Conservation (phyloP, 2,329 filamentous ascomycete species). For the Penicillium crustosum region DNA sequence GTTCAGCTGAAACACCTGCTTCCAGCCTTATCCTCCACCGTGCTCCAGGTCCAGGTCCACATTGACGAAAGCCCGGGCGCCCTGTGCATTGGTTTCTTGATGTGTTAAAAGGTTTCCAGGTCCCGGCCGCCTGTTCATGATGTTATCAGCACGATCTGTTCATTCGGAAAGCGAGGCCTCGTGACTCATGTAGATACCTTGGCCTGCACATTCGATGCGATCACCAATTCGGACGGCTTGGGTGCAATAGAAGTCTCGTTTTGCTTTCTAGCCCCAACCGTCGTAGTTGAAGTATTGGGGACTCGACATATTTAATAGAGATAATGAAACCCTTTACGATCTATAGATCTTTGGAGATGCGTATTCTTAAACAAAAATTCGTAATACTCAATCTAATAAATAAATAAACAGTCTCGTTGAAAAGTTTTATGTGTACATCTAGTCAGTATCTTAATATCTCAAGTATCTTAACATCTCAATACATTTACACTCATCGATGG, state of each 20-base stretch:
- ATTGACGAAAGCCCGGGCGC: constrained; percentile 58
- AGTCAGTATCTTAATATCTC: not conserved
- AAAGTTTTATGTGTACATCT: not conserved
- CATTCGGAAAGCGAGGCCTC: not conserved
- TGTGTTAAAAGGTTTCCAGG: constrained; percentile 24
- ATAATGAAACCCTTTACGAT: not conserved
- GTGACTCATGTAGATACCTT: constrained; percentile 17
- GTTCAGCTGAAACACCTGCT: constrained; percentile 53
- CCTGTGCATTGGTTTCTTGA: constrained; percentile 46
- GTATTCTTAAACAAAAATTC: not conserved
- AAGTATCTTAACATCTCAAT: not conserved
- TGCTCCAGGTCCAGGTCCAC: constrained; percentile 53
- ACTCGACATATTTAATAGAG: constrained; percentile 32
- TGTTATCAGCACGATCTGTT: not conserved
- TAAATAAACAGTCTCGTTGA: not conserved
- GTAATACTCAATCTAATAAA: not conserved
- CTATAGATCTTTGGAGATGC: not conserved
- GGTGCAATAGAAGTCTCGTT: constrained; percentile 42
- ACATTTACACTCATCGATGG: not conserved
- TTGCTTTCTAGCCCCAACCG: constrained; percentile 39
- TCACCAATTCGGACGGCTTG: constrained; percentile 53
- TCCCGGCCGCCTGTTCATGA: constrained; percentile 38
- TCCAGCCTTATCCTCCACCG: constrained; percentile 52
- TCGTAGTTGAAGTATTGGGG: constrained; percentile 44
- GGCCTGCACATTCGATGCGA: constrained; percentile 45